Evolutionary conservation across 768 basidiomycete species (phyloP).

Genomic region (Paxillus rubicundulus): DNA sequence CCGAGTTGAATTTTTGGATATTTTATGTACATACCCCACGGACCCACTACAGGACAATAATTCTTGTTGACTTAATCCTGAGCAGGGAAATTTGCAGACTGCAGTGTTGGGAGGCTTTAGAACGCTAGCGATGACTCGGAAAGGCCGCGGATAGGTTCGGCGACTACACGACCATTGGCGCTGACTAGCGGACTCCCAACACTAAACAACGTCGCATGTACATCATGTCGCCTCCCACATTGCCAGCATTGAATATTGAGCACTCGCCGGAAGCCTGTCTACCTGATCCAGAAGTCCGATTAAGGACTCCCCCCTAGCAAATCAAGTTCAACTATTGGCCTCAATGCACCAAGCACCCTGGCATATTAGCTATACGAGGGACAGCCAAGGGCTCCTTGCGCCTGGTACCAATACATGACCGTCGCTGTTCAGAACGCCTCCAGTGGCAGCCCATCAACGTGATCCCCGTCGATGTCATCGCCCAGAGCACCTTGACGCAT

Average conservation of each 20-base stretch:
- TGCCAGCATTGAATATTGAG: constrained; percentile 7
- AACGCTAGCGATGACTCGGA: too few species aligned
- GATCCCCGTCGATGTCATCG: neutral
- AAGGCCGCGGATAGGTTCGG: too few species aligned
- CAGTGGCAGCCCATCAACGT: too few species aligned
- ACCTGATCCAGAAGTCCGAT: neutral
- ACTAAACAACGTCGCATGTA: neutral
- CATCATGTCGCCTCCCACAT: too few species aligned
- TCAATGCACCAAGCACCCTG: neutral
- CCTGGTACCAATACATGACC: too few species aligned
- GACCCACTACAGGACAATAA: too few species aligned
- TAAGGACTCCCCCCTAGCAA: neutral
- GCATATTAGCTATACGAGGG: too few species aligned
- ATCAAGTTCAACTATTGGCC: neutral
- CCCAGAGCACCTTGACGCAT: neutral
- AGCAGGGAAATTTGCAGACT: neutral
- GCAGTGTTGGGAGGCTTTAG: neutral
- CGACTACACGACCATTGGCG: too few species aligned
- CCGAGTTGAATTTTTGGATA: neutral
- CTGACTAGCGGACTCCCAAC: neutral
- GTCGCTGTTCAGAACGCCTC: too few species aligned
- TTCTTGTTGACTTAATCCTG: constrained; percentile 7
- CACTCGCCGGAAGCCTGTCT: neutral
- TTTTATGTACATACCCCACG: too few species aligned
- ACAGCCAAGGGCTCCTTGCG: too few species aligned